Evolutionary conservation across 768 basidiomycete species (phyloP).

Genomic region (Lanmaoa rubissima): DNA sequence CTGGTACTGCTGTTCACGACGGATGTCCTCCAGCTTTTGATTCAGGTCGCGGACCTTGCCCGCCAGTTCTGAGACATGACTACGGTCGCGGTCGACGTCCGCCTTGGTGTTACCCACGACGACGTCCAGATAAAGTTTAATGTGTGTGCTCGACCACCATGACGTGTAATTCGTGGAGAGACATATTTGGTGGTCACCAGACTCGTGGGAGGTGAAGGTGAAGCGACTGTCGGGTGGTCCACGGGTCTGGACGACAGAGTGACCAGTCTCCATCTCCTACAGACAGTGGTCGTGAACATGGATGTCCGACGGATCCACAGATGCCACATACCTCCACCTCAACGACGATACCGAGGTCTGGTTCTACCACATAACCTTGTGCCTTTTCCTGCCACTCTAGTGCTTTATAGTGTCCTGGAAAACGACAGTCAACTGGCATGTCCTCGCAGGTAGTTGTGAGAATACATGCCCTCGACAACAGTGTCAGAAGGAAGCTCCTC

Average conservation of each 20-base stretch:
- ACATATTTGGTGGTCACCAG: slow-evolving; percentile 97
- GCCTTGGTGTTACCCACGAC: slow-evolving; percentile 86
- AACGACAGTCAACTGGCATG: background rate
- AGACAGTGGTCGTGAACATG: background rate
- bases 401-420: slow-evolving; percentile 84
- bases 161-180: slow-evolving; percentile 90
- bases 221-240: slow-evolving; percentile 90
- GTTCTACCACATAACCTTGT: slow-evolving; percentile 67
- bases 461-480: slow-evolving; percentile 79
- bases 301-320: background rate
- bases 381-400: slow-evolving; percentile 82
- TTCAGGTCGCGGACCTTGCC: slow-evolving; percentile 89
- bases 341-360: slow-evolving; percentile 83
- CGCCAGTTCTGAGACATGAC: slow-evolving; percentile 79
- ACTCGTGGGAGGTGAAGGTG: slow-evolving; percentile 96
- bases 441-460: background rate
- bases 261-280: slow-evolving; percentile 83
- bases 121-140: slow-evolving; percentile 93
- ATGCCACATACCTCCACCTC: slow-evolving; percentile 73
- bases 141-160: slow-evolving; percentile 84
- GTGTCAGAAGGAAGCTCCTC: slow-evolving; percentile 95
- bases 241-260: slow-evolving; percentile 83
- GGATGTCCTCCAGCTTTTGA: slow-evolving; percentile 87
- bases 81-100: slow-evolving; percentile 84
- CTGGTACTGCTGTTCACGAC: slow-evolving; percentile 96